These are phyloP conservation scores for Alnus rubra DNA, from an alignment of 306 rosid species.

Conservation along the genomic window DNA sequence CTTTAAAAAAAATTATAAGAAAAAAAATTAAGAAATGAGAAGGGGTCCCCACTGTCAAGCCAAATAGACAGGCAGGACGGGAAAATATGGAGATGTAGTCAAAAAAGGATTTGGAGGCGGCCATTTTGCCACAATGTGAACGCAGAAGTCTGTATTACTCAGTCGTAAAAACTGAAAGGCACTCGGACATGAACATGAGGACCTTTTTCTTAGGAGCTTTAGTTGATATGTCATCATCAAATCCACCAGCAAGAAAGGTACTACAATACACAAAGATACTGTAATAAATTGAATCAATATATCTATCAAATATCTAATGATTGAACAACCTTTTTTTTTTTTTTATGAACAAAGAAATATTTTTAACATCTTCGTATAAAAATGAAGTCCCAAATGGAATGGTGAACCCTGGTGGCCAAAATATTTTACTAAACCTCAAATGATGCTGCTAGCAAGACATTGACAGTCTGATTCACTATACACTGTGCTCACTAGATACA, in stretches of 20 bases:
- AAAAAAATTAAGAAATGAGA: too few relatives aligned
- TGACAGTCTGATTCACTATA: slow-evolving; percentile 42
- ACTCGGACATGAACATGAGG: background rate
- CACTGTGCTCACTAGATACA: slow-evolving; percentile 52
- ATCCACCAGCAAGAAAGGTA: background rate
- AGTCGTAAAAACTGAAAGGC: background rate
- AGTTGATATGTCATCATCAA: background rate
- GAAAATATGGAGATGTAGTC: too few relatives aligned
- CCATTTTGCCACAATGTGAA: too few relatives aligned
- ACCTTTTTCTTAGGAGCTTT: background rate
- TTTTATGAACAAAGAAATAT: slow-evolving; percentile 24
- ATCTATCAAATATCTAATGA: slow-evolving; percentile 4
- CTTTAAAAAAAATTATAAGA: too few relatives aligned
- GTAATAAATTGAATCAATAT: slow-evolving; percentile 1
- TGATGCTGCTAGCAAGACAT: slow-evolving; percentile 13
- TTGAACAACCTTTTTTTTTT: slow-evolving; percentile 1
- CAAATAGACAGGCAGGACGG: too few relatives aligned
- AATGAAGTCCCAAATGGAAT: slow-evolving; percentile 2
- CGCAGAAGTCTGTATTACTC: too few relatives aligned
- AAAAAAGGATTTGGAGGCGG: too few relatives aligned
- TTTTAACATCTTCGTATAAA: slow-evolving; percentile 15
- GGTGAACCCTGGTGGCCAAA: slow-evolving; percentile 10
- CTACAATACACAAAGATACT: background rate
- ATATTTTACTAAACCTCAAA: slow-evolving; percentile 12
- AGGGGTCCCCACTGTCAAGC: too few relatives aligned